Conservation (phyloP, 1,139 yeast genomes). For the Hyphopichia khmerensis region DNA sequence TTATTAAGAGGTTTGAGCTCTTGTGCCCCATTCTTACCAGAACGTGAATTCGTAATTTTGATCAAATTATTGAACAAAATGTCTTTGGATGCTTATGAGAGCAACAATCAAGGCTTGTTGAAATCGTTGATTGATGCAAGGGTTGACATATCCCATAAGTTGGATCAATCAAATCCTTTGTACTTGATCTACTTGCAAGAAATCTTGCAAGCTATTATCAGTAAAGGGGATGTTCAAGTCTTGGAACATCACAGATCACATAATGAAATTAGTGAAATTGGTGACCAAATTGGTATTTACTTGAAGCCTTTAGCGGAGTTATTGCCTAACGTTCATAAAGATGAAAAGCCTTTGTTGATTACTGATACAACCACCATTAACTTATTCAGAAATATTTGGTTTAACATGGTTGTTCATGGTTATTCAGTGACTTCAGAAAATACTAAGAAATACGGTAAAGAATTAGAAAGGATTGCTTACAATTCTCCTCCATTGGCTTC, state of each 20-base stretch:
- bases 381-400: constrained; percentile 88
- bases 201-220: constrained; percentile 62
- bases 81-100: constrained; percentile 33
- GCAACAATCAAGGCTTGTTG: constrained; percentile 31
- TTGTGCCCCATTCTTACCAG: constrained; percentile 59
- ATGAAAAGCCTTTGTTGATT: constrained; percentile 35
- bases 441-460: constrained; percentile 44
- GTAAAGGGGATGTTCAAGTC: constrained; percentile 80
- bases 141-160: constrained; percentile 48
- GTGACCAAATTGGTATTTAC: constrained; percentile 66
- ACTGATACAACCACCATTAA: constrained; percentile 48
- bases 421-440: constrained; percentile 62
- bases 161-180: constrained; percentile 43
- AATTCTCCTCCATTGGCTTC: constrained; percentile 92
- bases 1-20: constrained; percentile 57
- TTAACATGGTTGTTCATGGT: constrained; percentile 90
- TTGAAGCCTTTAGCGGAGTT: constrained; percentile 75
- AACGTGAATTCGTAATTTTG: constrained; percentile 56
- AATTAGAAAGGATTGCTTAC: constrained; percentile 73
- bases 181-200: constrained; percentile 63
- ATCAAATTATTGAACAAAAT: constrained; percentile 47
- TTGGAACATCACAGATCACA: constrained; percentile 83
- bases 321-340: constrained; percentile 56
- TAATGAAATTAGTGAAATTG: constrained; percentile 73
- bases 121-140: constrained; percentile 48